Percentiles rank a stretch among this genome's conserved stretches.
These are phyloP conservation scores for Candida coleopterorum DNA, from an alignment of 805 yeast genomes.

Conservation along the genomic window DNA sequence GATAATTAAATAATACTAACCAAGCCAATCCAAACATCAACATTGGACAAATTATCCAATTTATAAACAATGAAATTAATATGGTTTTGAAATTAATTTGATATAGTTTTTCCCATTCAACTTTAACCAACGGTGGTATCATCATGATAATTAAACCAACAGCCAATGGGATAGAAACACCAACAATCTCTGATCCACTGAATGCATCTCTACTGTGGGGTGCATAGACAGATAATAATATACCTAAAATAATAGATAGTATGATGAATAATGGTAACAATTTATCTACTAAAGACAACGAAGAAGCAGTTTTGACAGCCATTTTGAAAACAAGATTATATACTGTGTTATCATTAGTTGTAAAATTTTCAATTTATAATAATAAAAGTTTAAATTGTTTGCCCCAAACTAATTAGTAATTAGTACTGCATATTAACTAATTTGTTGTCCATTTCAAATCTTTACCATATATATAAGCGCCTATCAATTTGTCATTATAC, in stretches of 20 bases:
- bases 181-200: constrained; percentile 28
- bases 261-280: constrained; percentile 32
- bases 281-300: constrained; percentile 29
- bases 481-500: constrained; percentile 48
- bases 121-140: constrained; percentile 53
- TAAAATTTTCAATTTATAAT: too few relatives aligned
- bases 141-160: constrained; percentile 52
- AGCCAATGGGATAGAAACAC: constrained; percentile 43
- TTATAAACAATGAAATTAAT: constrained; percentile 38
- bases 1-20: constrained; percentile 43
- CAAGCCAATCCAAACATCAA: constrained; percentile 55
- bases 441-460: constrained; percentile 40
- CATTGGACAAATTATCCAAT: constrained; percentile 56
- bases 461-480: constrained; percentile 76
- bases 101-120: constrained; percentile 43
- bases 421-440: too few relatives aligned
- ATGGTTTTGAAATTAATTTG: constrained; percentile 22
- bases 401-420: too few relatives aligned
- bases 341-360: too few relatives aligned
- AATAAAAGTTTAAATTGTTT: neutral
- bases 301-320: too few relatives aligned
- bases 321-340: too few relatives aligned
- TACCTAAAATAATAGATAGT: constrained; percentile 33
- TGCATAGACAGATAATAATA: constrained; percentile 37
- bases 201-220: constrained; percentile 34